Base-by-base conservation (phyloP, 805 yeast species). In the Wickerhamomyces bisporus region DNA sequence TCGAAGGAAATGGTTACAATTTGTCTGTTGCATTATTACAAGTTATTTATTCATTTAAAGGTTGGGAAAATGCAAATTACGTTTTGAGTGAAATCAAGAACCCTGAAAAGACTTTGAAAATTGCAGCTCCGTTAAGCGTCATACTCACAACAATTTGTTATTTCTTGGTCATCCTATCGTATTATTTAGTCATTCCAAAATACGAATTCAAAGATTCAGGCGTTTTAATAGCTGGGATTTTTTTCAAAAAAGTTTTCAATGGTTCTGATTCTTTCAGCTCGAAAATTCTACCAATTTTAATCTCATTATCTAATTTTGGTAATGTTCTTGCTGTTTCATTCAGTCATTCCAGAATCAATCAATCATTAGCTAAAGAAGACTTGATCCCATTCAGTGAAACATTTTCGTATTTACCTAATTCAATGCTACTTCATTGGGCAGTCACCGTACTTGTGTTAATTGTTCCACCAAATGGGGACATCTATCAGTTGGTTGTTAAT, bases 51-150 rank as follows among this genome's bases (percentile, higher is more conserved):
- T 76, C 84, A 1, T 79, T 77, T 57, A 73, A 78, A 42, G 86
- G 86, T 5, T 79, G 85, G 84, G 85, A 79, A 45, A 79, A 79
- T 46, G 80, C 79, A 30, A 79, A 79, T 50, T 72, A 76, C 45
- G 86, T 79, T 1, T 58, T 79, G 36, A 70, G 71, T 42, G 85
- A 79, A 47, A 69, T 79, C 30, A 64, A 65, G 14, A 66, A 77
- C 45, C 86, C 86, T 0, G 66, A 68, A 30, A 65, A 68, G 24
- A 78, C 81, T 0, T 63, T 78, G 38, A 69, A 72, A n/a, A 60
- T 73, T 4, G 79, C 82, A 1, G 85, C 84, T 2, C 79, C 84
- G 0, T 50, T 71, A 15, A 79, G 84, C 4, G 76, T 79, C 11
- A 47, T 68, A 1, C 47, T 71, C 13, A 75, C 78, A 11, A 74